Conservation (phyloP, 2,329 filamentous ascomycete genomes). For the Ophiosphaerella korrae region DNA sequence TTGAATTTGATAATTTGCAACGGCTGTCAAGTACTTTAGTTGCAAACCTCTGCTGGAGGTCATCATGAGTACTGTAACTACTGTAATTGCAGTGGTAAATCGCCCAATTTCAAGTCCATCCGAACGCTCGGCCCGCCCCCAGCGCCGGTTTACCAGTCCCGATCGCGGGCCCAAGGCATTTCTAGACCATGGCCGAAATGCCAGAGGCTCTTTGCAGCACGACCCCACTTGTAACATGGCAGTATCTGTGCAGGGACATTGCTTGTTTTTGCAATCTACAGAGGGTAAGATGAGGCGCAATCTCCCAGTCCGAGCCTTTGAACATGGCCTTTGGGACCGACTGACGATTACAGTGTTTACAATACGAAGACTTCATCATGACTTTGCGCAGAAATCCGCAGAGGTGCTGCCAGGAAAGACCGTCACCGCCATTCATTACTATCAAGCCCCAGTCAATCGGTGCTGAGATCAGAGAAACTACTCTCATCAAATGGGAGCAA, state of each 20-base stretch:
- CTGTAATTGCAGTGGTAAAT: neutral
- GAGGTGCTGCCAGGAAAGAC: slow-evolving; percentile 31
- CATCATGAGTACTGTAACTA: neutral
- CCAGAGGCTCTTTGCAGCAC: slow-evolving; percentile 28
- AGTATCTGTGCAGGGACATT: slow-evolving; percentile 27
- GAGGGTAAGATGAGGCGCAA: slow-evolving; percentile 25
- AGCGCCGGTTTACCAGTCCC: neutral
- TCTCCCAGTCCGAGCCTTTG: slow-evolving; percentile 22
- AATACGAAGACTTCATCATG: slow-evolving; percentile 33
- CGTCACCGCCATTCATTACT: slow-evolving; percentile 3
- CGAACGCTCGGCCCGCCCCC: slow-evolving; percentile 11
- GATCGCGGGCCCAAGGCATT: slow-evolving; percentile 14
- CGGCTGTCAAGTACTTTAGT: neutral
- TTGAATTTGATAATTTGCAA: slow-evolving; percentile 18
- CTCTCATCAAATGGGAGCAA: neutral
- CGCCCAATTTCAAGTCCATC: slow-evolving; percentile 7
- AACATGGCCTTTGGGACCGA: slow-evolving; percentile 12
- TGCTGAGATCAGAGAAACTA: slow-evolving; percentile 1
- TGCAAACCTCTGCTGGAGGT: neutral
- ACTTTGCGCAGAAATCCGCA: slow-evolving; percentile 31
- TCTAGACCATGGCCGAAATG: slow-evolving; percentile 30
- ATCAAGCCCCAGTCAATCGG: slow-evolving; percentile 4
- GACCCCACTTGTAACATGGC: slow-evolving; percentile 26
- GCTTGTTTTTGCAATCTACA: slow-evolving; percentile 33
- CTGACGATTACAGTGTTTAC: slow-evolving; percentile 24